These are phyloP conservation scores for Coffea humblotiana DNA, from an alignment of 305 asterid genomes.

Conservation along the genomic window DNA sequence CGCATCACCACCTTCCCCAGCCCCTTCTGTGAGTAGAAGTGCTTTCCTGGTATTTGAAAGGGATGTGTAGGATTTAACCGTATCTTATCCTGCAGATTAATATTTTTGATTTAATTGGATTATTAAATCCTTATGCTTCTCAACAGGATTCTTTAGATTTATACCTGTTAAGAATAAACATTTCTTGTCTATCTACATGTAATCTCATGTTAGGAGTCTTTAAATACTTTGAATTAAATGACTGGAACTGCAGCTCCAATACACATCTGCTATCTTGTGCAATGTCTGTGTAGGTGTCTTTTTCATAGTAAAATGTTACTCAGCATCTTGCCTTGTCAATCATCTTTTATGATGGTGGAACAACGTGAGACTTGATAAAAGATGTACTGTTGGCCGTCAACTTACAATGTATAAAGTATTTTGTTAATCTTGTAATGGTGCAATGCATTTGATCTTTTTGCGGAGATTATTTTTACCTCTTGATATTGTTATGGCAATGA, in stretches of 20 bases:
- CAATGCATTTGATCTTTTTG: background rate
- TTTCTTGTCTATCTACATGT: constrained; percentile 1
- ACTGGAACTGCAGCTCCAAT: background rate
- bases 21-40: background rate
- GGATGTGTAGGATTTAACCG: background rate
- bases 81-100: background rate
- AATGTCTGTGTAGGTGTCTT: background rate
- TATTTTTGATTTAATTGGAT: background rate
- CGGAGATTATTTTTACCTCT: too few species aligned
- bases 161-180: background rate
- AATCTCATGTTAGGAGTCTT: background rate
- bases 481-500: background rate
- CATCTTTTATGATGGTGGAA: background rate
- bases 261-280: background rate
- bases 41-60: background rate
- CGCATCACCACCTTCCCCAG: background rate
- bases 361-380: background rate
- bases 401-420: background rate
- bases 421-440: background rate
- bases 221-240: background rate
- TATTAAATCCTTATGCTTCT: background rate
- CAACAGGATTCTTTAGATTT: background rate
- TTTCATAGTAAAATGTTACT: background rate
- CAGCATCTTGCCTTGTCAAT: background rate
- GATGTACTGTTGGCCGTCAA: background rate